Base-by-base conservation (phyloP, 2,329 filamentous ascomycete species). In the Thielaviopsis punctulata region DNA sequence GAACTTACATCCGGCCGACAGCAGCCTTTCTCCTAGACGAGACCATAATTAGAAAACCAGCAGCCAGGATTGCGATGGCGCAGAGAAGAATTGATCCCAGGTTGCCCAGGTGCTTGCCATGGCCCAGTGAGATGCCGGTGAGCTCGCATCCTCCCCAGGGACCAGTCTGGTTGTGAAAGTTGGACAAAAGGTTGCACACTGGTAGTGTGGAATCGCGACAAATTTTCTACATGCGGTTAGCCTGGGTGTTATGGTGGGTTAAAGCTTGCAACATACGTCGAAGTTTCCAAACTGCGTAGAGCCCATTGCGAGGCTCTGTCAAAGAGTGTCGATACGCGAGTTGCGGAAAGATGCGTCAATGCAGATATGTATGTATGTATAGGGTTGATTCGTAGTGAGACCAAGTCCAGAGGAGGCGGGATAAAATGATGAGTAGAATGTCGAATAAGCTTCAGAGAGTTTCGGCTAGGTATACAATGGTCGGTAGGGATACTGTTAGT, bases 1-100 rank as follows among this genome's bases (percentile, higher is more conserved):
- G 12, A 23, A 60, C 74, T 56, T 69, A 93, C 88, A 88, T 85
- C 70, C 92, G 76, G 55, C 92, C 92, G 47, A 98, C 92, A 52
- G 92, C 92, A 52, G 92, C 92, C 66, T 84, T 82, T 70, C 98
- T 96, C 64, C 77, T 79, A 61, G 96, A 85, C 19, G 92, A 94
- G 59, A 79, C 76, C 68, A 83, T 77, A 65, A 96, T 61, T 54
- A 98, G 71, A 59, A 83, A 80, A 10, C 69, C 62, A 4, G 83
- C 72, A 8, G 76, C 69, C 21, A 77, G 61, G 59, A 98, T 89
- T 41, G 89, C 86, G 57, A 94, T 65, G 56, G 74, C 86, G 56
- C 79, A 84, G 41, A 96, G 65, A 45, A 98, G 59, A 63, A 98
- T 95, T 7, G 89, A 93, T n/a, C 92, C 92, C 58, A 98, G 65